Conservation (phyloP, 2,329 filamentous ascomycete species). For the Aspergillus sp. region DNA sequence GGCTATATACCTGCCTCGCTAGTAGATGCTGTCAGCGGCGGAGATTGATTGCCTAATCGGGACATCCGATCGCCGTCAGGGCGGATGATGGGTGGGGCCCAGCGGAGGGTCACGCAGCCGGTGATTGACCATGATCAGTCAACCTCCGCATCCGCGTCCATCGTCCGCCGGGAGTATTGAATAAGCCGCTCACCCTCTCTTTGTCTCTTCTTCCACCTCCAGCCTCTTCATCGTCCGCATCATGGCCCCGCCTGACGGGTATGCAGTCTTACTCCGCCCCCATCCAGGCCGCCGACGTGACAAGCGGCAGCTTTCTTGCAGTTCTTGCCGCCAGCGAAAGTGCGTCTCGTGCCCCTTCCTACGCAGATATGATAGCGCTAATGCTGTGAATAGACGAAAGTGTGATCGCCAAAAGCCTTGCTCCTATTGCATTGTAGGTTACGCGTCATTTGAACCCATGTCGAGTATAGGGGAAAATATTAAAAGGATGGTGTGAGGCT, state of each 20-base stretch:
- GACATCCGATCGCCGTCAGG: background rate
- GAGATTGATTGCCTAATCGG: background rate
- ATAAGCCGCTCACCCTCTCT: background rate
- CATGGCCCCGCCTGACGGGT: background rate
- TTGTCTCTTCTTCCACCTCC: background rate
- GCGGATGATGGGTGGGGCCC: background rate
- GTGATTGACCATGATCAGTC: background rate
- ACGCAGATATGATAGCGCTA: background rate
- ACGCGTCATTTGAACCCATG: background rate
- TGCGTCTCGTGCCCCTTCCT: background rate
- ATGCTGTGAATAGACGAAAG: conserved; percentile 1
- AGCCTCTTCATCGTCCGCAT: background rate
- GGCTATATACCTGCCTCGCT: background rate
- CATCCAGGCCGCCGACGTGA: conserved; percentile 2
- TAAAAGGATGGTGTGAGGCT: background rate
- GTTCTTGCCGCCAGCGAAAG: conserved; percentile 2
- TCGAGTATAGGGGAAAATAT: background rate
- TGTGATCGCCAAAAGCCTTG: conserved; percentile 1
- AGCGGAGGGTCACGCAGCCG: background rate
- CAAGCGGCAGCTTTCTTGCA: conserved; percentile 4
- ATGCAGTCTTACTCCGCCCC: background rate
- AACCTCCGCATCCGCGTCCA: background rate
- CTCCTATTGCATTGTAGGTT: conserved; percentile 3
- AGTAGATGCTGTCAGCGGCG: background rate
- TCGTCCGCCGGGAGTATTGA: background rate